Evolutionary conservation across 352 stramenopile genomes (phyloP).

Genomic region (Phytophthora cactorum): DNA sequence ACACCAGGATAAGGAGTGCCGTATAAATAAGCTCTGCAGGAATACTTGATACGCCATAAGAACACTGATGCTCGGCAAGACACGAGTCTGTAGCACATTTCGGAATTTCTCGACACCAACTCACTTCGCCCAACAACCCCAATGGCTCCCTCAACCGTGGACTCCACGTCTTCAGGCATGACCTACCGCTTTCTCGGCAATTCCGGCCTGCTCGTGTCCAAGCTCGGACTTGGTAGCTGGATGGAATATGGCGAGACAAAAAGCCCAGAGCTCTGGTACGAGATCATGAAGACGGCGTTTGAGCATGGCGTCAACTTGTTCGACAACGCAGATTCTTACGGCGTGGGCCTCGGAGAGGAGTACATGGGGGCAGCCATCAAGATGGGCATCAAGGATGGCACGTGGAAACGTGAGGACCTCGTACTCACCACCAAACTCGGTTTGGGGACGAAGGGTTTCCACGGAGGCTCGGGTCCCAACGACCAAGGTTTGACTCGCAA

Average conservation of each 20-base stretch:
- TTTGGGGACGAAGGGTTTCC: slow-evolving; percentile 23
- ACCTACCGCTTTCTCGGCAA: slow-evolving; percentile 14
- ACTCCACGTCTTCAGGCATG: slow-evolving; percentile 1
- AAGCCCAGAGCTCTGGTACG: slow-evolving; percentile 28
- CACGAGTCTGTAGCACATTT: not conserved
- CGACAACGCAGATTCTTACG: slow-evolving; percentile 48
- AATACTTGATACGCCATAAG: no score
- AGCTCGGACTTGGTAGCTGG: slow-evolving; percentile 37
- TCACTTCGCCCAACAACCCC: not conserved
- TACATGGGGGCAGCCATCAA: slow-evolving; percentile 44
- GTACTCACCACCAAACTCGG: slow-evolving; percentile 76
- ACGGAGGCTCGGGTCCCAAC: slow-evolving; percentile 23
- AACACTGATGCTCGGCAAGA: no score
- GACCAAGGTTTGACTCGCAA: slow-evolving; percentile 42
- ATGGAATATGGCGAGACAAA: slow-evolving; percentile 25
- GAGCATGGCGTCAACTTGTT: slow-evolving; percentile 63
- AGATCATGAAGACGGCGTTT: slow-evolving; percentile 41
- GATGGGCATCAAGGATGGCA: slow-evolving; percentile 31
- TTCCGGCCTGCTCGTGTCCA: slow-evolving; percentile 6
- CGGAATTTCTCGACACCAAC: not conserved
- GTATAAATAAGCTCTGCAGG: no score
- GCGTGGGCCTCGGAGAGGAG: slow-evolving; percentile 35
- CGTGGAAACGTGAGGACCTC: slow-evolving; percentile 46
- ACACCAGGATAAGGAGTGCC: no score
- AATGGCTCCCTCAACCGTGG: not conserved